Base-by-base conservation (phyloP, 2,329 filamentous ascomycete species). In the Coniochaeta sp. region DNA sequence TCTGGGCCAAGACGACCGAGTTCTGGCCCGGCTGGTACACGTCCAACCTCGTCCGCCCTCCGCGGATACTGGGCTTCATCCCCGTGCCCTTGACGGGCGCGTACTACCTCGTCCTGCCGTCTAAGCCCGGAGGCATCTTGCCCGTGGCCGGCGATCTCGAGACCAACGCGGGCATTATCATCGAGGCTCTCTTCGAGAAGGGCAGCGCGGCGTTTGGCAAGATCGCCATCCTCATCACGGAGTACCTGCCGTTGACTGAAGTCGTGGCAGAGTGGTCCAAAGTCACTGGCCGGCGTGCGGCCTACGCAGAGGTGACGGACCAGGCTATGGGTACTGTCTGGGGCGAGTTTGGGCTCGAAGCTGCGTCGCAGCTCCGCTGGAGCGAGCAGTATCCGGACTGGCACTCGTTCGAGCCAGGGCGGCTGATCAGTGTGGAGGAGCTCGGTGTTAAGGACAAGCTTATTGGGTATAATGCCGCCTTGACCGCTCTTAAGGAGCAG, bases 1-100 rank as follows among this genome's bases (percentile, higher is more conserved):
- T 69, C 34, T 50, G 59, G 24, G 34, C 9, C n/a, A 63, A 61
- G 47, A 67, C 67, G 24, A 67, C 65, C n/a, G 62, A 64, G 57
- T 40, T 69, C 40, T 69, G 65, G 64, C 57, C 54, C 12, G 63
- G 64, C 2, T 63, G 57, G 56, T 64, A 65, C 62, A 43, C 61
- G 19, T 47, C 26, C 11, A 65, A 64, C 54, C 52, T 64, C 24
- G 60, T 56, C 17, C 16, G 9, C n/a, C 38, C 63, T n/a, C 47
- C 60, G 11, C 28, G 28, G 5, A 59, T 57, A 19, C 9, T 59
- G 19, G 31, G 7, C 17, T 59, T 11, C 50, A 59, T 16, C 38
- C 60, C 14, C 50, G 44, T 34, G 36, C 12, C 34, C 19, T n/a
- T 7, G 59, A 31, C 24, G 57, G 31, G 6, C 28, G 28, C 28